Conservation (phyloP, 2,329 filamentous ascomycete genomes). For the Ilyonectria sp. region DNA sequence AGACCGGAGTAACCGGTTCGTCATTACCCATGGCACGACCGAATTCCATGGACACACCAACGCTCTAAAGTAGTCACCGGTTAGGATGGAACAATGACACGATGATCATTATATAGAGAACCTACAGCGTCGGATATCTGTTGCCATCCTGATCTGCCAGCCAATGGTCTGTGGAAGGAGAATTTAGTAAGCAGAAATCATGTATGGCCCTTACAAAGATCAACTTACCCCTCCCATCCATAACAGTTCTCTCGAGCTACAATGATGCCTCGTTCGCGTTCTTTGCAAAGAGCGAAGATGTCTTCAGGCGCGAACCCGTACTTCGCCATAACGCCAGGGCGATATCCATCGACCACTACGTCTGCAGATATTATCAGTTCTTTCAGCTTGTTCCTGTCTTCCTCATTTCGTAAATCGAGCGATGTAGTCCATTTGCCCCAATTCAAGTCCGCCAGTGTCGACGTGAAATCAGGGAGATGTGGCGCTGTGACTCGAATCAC, state of each 20-base stretch:
- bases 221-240: slow-evolving; percentile 67
- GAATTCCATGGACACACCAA: slow-evolving; percentile 62
- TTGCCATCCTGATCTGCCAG: slow-evolving; percentile 65
- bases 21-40: slow-evolving; percentile 58
- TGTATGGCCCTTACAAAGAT: no score
- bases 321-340: slow-evolving; percentile 63
- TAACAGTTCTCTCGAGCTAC: slow-evolving; percentile 68
- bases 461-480: slow-evolving; percentile 56
- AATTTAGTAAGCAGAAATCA: no score
- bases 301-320: slow-evolving; percentile 60
- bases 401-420: slow-evolving; percentile 56
- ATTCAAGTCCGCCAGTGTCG: slow-evolving; percentile 62
- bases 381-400: slow-evolving; percentile 32
- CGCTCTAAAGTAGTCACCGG: slow-evolving; percentile 38
- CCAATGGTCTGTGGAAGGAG: no score
- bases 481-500: slow-evolving; percentile 61
- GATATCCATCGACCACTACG: slow-evolving; percentile 65
- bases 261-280: slow-evolving; percentile 44
- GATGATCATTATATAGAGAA: no score
- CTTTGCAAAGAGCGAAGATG: slow-evolving; percentile 43
- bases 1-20: slow-evolving; percentile 48
- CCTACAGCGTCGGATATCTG: slow-evolving; percentile 64
- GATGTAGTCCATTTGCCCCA: slow-evolving; percentile 65
- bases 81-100: slow-evolving; percentile 10
- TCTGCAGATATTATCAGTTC: slow-evolving; percentile 63